Percentiles rank a stretch among this genome's conserved stretches.
These are phyloP conservation scores for Aureobasidium sp. DNA, from an alignment of 2,329 filamentous ascomycete genomes.

Conservation along the genomic window DNA sequence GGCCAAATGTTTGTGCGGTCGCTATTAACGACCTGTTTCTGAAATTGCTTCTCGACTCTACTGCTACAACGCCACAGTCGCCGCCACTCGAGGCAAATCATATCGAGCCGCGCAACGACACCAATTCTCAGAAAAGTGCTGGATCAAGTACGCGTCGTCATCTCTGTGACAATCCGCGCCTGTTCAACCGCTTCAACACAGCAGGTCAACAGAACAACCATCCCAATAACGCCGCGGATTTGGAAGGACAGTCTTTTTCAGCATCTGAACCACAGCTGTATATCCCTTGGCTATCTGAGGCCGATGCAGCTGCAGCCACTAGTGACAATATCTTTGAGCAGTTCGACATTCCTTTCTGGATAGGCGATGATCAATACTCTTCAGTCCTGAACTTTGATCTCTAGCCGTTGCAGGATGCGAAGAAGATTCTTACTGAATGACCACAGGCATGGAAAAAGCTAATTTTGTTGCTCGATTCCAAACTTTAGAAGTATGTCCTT, in stretches of 20 bases:
- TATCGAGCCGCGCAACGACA: not conserved
- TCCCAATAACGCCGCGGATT: not conserved
- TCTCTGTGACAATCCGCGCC: too few relatives aligned
- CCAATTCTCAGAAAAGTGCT: too few relatives aligned
- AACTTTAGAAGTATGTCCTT: not conserved
- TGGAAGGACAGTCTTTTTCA: not conserved
- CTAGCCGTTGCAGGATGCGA: not conserved
- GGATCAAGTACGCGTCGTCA: not conserved
- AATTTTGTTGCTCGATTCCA: not conserved
- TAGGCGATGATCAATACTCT: slow-evolving; percentile 27
- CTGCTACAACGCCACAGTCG: not conserved
- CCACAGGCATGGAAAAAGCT: not conserved
- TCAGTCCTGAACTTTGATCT: slow-evolving; percentile 7
- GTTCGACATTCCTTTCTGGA: slow-evolving; percentile 31
- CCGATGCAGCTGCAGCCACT: slow-evolving; percentile 10
- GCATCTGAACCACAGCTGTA: not conserved
- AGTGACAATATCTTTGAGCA: slow-evolving; percentile 25
- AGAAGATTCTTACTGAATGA: not conserved
- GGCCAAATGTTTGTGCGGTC: slow-evolving; percentile 16
- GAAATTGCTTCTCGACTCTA: not conserved
- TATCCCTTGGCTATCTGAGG: not conserved
- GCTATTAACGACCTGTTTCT: slow-evolving; percentile 16
- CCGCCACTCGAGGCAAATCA: not conserved
- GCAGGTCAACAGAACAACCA: not conserved
- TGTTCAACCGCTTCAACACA: not conserved